These are phyloP conservation scores for Populus pruinosa DNA, from an alignment of 345 rosid species.

Conservation along the genomic window DNA sequence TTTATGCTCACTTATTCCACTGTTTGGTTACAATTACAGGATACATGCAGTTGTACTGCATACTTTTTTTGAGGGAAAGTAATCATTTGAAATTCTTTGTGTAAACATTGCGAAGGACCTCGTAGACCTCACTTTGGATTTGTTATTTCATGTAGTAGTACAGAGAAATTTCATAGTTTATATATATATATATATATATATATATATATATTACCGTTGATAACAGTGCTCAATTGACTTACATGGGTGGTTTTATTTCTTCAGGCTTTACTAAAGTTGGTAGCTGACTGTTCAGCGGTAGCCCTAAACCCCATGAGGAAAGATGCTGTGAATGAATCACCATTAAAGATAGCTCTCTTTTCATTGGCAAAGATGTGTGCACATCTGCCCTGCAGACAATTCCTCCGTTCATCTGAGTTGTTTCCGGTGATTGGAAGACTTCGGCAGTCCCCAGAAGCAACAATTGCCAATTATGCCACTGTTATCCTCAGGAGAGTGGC, in stretches of 20 bases:
- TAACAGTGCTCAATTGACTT: too few species aligned
- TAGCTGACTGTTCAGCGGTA: constrained; percentile 60
- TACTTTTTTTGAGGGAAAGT: too few species aligned
- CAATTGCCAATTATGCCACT: constrained; percentile 80
- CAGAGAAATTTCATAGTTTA: too few species aligned
- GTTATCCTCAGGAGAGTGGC: constrained; percentile 61
- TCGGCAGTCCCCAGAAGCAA: constrained; percentile 77
- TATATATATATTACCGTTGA: too few species aligned
- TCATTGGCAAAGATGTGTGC: constrained; percentile 92
- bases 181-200: too few species aligned
- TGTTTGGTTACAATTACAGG: too few species aligned
- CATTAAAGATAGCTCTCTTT: constrained; percentile 83
- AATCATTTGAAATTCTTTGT: too few species aligned
- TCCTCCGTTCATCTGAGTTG: constrained; percentile 70
- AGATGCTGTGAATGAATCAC: constrained; percentile 72
- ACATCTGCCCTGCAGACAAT: constrained; percentile 67
- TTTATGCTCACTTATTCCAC: too few species aligned
- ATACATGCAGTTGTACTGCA: too few species aligned
- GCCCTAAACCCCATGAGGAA: constrained; percentile 74
- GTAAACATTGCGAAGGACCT: too few species aligned
- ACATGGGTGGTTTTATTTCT: neutral
- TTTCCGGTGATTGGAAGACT: constrained; percentile 70
- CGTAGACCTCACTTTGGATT: too few species aligned
- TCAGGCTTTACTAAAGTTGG: constrained; percentile 79
- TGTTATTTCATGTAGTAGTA: too few species aligned